Conservation (phyloP, 495 filamentous ascomycete genomes). For the Tuber aestivum region DNA sequence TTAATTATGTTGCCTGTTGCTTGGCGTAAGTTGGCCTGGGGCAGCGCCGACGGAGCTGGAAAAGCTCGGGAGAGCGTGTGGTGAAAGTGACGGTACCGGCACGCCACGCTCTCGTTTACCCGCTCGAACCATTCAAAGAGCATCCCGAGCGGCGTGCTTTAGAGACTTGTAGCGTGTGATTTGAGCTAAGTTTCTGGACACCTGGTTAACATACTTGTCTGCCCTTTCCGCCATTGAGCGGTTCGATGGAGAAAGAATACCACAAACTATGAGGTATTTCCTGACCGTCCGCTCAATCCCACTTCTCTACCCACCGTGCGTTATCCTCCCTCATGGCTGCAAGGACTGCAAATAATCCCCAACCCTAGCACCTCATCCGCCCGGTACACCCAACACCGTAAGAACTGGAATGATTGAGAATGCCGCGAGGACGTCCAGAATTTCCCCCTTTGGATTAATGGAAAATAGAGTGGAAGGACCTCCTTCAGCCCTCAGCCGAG, state of each 20-base stretch:
- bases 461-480: no score
- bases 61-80: neutral
- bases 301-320: conserved; percentile 10
- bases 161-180: neutral
- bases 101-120: neutral
- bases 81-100: neutral
- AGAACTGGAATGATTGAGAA: no score
- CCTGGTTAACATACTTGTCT: neutral
- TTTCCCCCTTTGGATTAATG: no score
- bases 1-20: neutral
- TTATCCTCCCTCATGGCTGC: neutral
- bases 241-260: neutral
- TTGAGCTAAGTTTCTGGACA: neutral
- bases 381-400: neutral
- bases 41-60: neutral
- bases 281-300: neutral
- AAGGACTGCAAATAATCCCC: neutral
- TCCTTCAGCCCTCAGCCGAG: no score
- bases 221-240: neutral
- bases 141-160: neutral
- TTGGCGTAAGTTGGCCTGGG: neutral
- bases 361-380: conserved; percentile 10
- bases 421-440: no score
- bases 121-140: neutral
- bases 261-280: conserved; percentile 14